A percentile compares a stretch with the other conserved stretches of the same genome.
phyloP scores from a whole-genome alignment of 768 basidiomycete species.

The Russula sp. region DNA sequence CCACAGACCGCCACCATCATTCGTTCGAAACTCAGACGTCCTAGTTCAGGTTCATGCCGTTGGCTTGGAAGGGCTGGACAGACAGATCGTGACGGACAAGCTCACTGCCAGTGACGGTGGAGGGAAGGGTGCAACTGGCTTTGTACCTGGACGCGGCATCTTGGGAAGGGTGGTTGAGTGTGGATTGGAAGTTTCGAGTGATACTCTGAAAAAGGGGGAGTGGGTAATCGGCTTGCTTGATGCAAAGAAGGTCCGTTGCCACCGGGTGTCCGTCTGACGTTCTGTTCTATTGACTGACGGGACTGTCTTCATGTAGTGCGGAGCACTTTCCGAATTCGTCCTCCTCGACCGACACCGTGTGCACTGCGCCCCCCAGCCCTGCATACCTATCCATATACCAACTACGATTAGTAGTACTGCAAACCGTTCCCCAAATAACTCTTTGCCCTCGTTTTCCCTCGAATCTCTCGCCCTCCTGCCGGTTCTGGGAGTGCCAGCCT shows the following conservation, averaged over 20 bases:
- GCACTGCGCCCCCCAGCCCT: constrained; percentile 55
- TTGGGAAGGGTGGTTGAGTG: constrained; percentile 77
- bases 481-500: constrained; percentile 70
- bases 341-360: constrained; percentile 73
- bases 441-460: constrained; percentile 15
- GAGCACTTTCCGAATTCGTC: constrained; percentile 86
- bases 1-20: constrained; percentile 54
- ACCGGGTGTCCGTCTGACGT: constrained; percentile 2
- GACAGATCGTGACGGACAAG: constrained; percentile 50
- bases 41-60: constrained; percentile 90
- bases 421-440: constrained; percentile 15
- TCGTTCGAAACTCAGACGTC: constrained; percentile 60
- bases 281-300: constrained; percentile 19
- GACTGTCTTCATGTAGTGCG: constrained; percentile 43
- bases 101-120: constrained; percentile 23
- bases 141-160: constrained; percentile 82
- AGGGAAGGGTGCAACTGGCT: constrained; percentile 38
- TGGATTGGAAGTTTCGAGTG: constrained; percentile 67
- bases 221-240: constrained; percentile 83
- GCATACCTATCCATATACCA: constrained; percentile 27
- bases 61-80: constrained; percentile 70
- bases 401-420: background rate
- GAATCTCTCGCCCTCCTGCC: constrained; percentile 63
- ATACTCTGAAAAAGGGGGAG: constrained; percentile 63
- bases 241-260: constrained; percentile 56